Base-by-base conservation (phyloP, 2,329 filamentous ascomycete species). In the Monascus ruber region DNA sequence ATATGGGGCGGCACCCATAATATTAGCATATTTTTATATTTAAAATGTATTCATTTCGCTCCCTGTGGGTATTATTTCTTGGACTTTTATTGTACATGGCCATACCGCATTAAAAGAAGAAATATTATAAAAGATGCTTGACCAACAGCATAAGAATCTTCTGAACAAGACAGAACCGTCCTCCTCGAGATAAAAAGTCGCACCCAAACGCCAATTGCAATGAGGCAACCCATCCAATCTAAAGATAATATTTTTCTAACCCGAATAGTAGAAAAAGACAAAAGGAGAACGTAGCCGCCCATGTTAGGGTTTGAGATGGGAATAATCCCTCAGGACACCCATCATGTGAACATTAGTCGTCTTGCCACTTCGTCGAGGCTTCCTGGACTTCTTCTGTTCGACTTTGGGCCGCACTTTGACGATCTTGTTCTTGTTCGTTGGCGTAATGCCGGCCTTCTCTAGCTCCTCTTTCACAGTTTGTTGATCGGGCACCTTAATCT, bases 291-390 rank as follows among this genome's bases (percentile, higher is more conserved):
- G 17, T 17, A 17, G 3, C 17, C 17, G 17, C 17, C 17, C 17
- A 4, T 24, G 35, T 32, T 27, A 65, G 43, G 61, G 56, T 45
- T 66, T 66, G 27, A 66, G 50, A 41, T 72, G 68, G 7, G 69
- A 72, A 47, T 77, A 88, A 57, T 89, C 84, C 65, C 86, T 81
- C 56, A 94, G 71, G 43, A 94, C 73, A 47, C 81, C 78, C 50
- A 73, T 72, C 86, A 94, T 93, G 59, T 94, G 87, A 26, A 78
- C 79, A 58, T 94, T 94, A 25, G 85, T 93, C 41, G 82, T 79
- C 72, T 88, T 91, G 48, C 83, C 84, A 33, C 77, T 77, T 43
- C 79, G 74, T 47, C 85, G 76, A 34, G 78, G 71, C 59, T 84
- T 85, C 65, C 85, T 83, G 62, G 80, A 79, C 66, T 82, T 81